These are phyloP conservation scores for Ophiocordyceps unilateralis DNA, from an alignment of 2,329 filamentous ascomycete species.

Conservation along the genomic window DNA sequence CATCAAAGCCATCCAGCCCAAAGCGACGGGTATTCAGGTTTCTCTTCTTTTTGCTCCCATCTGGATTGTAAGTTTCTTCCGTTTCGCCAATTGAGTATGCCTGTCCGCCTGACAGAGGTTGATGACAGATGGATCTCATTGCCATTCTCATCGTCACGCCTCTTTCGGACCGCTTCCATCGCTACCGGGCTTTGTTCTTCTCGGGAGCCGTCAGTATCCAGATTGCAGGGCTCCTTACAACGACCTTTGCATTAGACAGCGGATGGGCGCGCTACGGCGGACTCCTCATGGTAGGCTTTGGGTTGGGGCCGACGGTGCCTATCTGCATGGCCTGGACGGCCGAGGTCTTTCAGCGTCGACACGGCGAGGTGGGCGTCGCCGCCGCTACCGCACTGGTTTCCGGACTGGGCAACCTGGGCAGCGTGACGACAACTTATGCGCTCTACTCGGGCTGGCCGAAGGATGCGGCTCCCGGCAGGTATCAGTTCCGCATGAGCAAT, in stretches of 20 bases:
- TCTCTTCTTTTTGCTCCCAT: conserved; percentile 80
- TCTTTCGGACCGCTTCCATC: conserved; percentile 73
- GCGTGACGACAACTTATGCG: conserved; percentile 75
- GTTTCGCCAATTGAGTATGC: background rate
- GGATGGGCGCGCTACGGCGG: conserved; percentile 79
- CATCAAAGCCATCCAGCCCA: conserved; percentile 60
- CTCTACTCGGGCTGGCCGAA: conserved; percentile 75
- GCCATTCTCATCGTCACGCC: conserved; percentile 76
- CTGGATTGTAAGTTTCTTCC: conserved; percentile 52
- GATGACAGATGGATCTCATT: conserved; percentile 58
- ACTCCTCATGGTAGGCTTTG: conserved; percentile 79
- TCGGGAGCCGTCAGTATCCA: conserved; percentile 58
- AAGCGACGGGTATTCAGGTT: conserved; percentile 55
- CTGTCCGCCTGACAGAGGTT: background rate
- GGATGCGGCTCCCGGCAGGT: conserved; percentile 49
- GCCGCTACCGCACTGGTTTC: conserved; percentile 74
- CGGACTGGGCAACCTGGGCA: conserved; percentile 72
- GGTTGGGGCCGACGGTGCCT: conserved; percentile 76
- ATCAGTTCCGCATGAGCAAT: conserved; percentile 69
- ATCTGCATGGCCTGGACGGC: conserved; percentile 91
- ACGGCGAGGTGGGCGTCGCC: conserved; percentile 81
- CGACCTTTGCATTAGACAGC: conserved; percentile 53
- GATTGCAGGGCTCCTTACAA: conserved; percentile 63
- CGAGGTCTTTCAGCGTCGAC: conserved; percentile 76
- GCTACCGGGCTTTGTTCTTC: conserved; percentile 66